Evolutionary conservation across 2,329 filamentous ascomycete genomes (phyloP), one percentile per base, ranked within the genome.

Genomic region (Cytospora mali): DNA sequence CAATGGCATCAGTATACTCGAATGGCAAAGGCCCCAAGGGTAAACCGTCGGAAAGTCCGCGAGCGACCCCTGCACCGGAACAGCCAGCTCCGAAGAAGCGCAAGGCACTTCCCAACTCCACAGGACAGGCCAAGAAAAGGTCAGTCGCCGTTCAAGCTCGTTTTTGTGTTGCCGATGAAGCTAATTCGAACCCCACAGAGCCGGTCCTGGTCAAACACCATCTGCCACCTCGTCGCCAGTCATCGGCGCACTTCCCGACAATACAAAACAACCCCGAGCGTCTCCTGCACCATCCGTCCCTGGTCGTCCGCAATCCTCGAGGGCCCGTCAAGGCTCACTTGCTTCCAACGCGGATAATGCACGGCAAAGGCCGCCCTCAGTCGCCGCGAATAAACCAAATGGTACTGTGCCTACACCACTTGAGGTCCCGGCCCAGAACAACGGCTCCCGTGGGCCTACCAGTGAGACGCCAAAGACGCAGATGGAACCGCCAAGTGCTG

Each of bases 121-220:
- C 91, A 68, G 82, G 86, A n/a, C 86, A 87, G 68, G 75, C 86
- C 31, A 93, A 94, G 77, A 96, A 93, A 78, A 94, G 87, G 90
- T 91, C 82, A 71, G 82, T 77, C 25, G 35, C 33, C 7, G 42
- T 42, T 27, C 33, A 33, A 55, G 14, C 42, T 28, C 35, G 9
- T 28, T 62, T n/a, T 61, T 21, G 67, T 67, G 49, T 74, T 71
- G 53, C 71, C 72, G 71, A 73, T 68, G 42, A 63, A 66, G 7
- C 64, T 64, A 42, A 66, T 75, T 75, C 68, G 80, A 29, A 16
- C 39, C 16, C 7, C n/a, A n/a, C 55, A 66, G 62, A 58, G 51
- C 58, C 35, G 64, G 58, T 29, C 58, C 61, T 31, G 64, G 48
- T 66, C 77, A 79, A 28, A 91, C 91, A 1, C 87, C 90, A 21